Conservation (phyloP, 202 grass and related monocot species). For the Zoysia matrella region DNA sequence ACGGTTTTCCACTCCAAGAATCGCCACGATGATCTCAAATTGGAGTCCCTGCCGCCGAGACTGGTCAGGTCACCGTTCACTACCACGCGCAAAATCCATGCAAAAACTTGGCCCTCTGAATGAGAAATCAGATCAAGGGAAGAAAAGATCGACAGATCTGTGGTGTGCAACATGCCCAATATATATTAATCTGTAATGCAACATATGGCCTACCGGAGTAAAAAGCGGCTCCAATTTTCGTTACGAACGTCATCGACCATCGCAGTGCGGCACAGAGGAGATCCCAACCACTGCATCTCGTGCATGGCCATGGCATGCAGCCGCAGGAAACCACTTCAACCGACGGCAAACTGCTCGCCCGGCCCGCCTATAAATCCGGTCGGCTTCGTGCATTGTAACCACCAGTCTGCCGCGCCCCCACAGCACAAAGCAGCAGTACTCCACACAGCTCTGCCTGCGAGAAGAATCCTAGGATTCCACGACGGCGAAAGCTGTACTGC, state of each 20-base stretch:
- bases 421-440: neutral
- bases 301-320: neutral
- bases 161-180: neutral
- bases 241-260: neutral
- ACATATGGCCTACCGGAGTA: neutral
- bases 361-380: slow-evolving; percentile 12
- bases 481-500: neutral
- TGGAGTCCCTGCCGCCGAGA: neutral
- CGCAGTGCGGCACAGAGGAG: slow-evolving; percentile 32
- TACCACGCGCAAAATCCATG: neutral
- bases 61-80: neutral
- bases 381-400: neutral
- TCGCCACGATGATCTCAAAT: neutral
- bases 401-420: neutral
- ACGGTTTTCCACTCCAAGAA: neutral
- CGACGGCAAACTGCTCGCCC: slow-evolving; percentile 17
- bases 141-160: neutral
- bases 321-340: no score
- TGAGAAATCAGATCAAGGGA: neutral
- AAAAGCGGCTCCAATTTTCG: neutral
- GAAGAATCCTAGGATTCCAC: neutral
- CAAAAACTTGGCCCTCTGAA: neutral
- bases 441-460: neutral
- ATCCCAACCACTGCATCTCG: neutral
- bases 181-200: neutral